phyloP scores from a whole-genome alignment of 257 asterid species.

The Knoxia roxburghii region DNA sequence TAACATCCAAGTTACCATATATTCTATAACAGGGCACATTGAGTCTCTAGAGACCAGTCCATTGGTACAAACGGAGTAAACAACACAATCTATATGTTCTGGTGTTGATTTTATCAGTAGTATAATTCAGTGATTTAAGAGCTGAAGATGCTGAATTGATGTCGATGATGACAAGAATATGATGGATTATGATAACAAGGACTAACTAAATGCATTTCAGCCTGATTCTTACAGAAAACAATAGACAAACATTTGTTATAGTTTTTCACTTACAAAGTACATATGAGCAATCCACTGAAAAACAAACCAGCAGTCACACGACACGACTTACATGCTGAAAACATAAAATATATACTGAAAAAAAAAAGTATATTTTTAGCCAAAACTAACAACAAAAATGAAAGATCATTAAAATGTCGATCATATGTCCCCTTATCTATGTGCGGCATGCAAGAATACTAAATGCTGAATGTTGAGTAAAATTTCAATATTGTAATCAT shows the following conservation, averaged over 20 bases:
- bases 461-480: neutral
- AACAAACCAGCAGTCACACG: too few relatives aligned
- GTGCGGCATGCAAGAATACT: neutral
- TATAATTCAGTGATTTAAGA: neutral
- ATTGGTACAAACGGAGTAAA: neutral
- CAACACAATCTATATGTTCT: neutral
- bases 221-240: neutral
- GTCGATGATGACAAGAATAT: too few relatives aligned
- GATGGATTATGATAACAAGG: neutral
- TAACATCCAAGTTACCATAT: neutral
- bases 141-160: neutral
- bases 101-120: neutral
- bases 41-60: too few relatives aligned
- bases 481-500: slow-evolving; percentile 11
- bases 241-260: neutral
- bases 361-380: too few relatives aligned
- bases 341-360: too few relatives aligned
- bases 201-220: neutral
- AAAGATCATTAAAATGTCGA: neutral
- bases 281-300: too few relatives aligned
- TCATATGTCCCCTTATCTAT: neutral
- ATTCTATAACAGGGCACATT: too few relatives aligned
- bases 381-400: too few relatives aligned
- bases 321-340: too few relatives aligned
- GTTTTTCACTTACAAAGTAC: neutral